Percentiles rank a stretch among this genome's conserved stretches.
Conservation (phyloP, 129 eudicot genomes). For the Pseudognaphalium luteoalbum region DNA sequence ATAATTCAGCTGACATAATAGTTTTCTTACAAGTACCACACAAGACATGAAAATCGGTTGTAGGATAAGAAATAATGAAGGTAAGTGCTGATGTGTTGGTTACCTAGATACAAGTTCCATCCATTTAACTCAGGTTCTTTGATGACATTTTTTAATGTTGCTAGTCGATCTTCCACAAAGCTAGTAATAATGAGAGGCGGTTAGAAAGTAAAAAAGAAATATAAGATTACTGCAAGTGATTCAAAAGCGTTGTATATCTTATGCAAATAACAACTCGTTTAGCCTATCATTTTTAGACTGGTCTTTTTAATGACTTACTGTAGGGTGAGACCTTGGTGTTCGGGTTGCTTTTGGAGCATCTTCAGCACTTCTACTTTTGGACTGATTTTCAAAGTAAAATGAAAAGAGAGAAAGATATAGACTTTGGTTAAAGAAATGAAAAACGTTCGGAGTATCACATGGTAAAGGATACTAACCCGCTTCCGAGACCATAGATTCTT, state of each 20-base stretch:
- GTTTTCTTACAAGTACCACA: constrained; percentile 1
- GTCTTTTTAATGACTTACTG: constrained; percentile 57
- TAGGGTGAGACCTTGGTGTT: constrained; percentile 79
- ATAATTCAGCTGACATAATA: not conserved
- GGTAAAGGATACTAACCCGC: constrained; percentile 56
- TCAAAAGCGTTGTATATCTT: not conserved
- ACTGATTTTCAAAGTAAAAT: constrained; percentile 38
- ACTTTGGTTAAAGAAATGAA: constrained; percentile 17
- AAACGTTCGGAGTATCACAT: not conserved
- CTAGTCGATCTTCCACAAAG: constrained; percentile 96
- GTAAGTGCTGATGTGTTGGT: not conserved
- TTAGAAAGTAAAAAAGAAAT: not conserved
- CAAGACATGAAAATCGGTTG: not conserved
- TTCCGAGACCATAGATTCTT: constrained; percentile 85
- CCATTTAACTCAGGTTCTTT: constrained; percentile 80
- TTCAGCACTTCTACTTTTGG: constrained; percentile 97
- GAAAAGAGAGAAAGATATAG: not conserved
- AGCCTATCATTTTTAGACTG: not conserved
- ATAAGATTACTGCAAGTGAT: not conserved
- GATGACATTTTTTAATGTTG: constrained; percentile 90
- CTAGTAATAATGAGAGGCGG: constrained; percentile 33
- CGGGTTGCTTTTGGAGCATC: constrained; percentile 87
- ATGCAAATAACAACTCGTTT: not conserved
- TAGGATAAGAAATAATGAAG: not conserved
- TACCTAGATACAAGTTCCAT: constrained; percentile 98